Evolutionary conservation across 495 filamentous ascomycete species (phyloP), one percentile per base, ranked within the genome.

Genomic region (Lasiosphaeria miniovina): DNA sequence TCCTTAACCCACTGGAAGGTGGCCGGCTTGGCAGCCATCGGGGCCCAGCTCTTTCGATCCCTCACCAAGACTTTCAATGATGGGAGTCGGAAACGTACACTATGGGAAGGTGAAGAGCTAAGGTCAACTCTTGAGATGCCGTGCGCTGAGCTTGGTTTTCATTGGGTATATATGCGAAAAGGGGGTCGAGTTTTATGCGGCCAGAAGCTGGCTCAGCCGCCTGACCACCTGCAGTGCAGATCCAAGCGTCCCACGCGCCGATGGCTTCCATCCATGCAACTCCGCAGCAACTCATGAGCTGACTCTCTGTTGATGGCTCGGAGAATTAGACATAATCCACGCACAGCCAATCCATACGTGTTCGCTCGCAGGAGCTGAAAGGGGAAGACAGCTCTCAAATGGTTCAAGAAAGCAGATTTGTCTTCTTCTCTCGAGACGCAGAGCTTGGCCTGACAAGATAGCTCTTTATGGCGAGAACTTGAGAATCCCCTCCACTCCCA

Each of bases 191-290:
- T n/a, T 14, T 46, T 14, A 46, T 46, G 43, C 43, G 11, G 43
- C 43, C 43, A 46, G 15, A 11, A 46, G 43, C 12, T n/a, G 43
- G 11, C 43, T 46, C 5, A 46, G 43, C 43, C 12, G 43, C 43
- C 12, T 46, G 43, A 46, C 43, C 43, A 46, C 43, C 12, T 46
- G 43, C 43, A 46, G 43, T n/a, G 43, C 12, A 46, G 43, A 46
- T 46, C 43, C 3, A 46, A n/a, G 43, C 43, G 15, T n/a, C 43
- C 15, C 43, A 46, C 43, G 43, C 43, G 43, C 43, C 43, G 43
- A n/a, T n/a, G 43, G 43, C 43, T 46, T 46, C 12, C 43, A 46
- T 14, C 43, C 43, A 14, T 4, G 43, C 12, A n/a, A 24, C 24
- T 24, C 24, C 24, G 24, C 24, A 24, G 24, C 24, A 24, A 24